Conservation (phyloP, 768 basidiomycete genomes). For the Naganishia kalamii region DNA sequence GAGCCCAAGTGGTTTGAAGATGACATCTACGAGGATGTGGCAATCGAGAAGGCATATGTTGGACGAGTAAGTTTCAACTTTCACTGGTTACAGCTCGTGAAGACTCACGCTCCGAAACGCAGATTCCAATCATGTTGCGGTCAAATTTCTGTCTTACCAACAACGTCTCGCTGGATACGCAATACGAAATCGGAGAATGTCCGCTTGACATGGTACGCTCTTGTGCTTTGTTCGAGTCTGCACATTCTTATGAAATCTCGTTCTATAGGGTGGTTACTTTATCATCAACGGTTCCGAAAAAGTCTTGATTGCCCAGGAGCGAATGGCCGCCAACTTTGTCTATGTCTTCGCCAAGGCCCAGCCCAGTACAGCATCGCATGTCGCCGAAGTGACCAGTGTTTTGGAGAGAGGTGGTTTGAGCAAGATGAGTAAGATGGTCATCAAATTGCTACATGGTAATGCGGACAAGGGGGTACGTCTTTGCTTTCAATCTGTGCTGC, state of each 20-base stretch:
- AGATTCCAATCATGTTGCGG: conserved; percentile 98
- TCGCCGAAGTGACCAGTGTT: conserved; percentile 93
- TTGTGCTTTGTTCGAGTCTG: neutral
- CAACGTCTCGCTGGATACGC: conserved; percentile 62
- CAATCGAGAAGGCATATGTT: conserved; percentile 20
- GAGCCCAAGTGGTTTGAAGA: conserved; percentile 14
- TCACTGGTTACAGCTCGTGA: too few species aligned
- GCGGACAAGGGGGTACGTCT: conserved; percentile 75
- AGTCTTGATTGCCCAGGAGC: conserved; percentile 98
- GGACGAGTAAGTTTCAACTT: conserved; percentile 33
- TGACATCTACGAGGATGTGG: conserved; percentile 12
- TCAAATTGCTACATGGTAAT: conserved; percentile 89
- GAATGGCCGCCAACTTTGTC: conserved; percentile 99
- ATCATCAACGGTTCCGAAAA: conserved; percentile 99
- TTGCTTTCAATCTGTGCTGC: neutral
- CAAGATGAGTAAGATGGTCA: conserved; percentile 94
- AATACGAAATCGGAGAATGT: conserved; percentile 90
- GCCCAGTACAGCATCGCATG: conserved; percentile 71
- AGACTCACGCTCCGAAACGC: conserved; percentile 5
- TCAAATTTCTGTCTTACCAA: conserved; percentile 90
- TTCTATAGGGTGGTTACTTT: conserved; percentile 77
- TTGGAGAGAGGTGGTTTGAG: conserved; percentile 81
- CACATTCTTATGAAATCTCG: conserved; percentile 39
- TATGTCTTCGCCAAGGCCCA: conserved; percentile 98
- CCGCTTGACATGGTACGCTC: conserved; percentile 69